Evolutionary conservation across 805 yeast genomes (phyloP).

Genomic region (Lipomyces spencermartinsiae): DNA sequence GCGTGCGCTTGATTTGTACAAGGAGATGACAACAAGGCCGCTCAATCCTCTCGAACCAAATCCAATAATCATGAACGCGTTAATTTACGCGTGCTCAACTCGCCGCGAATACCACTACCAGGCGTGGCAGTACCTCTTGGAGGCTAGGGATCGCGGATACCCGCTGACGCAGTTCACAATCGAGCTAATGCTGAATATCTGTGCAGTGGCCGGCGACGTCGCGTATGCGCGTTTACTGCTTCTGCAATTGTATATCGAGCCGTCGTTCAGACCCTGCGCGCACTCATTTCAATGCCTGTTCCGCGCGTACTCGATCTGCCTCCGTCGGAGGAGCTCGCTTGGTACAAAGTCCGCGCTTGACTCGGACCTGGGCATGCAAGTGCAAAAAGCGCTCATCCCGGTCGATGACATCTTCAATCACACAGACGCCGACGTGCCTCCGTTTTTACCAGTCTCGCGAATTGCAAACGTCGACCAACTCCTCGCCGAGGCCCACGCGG

Average conservation of each 20-base stretch:
- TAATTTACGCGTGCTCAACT: conserved; percentile 73
- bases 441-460: conserved; percentile 68
- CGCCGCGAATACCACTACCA: conserved; percentile 54
- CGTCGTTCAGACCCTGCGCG: conserved; percentile 43
- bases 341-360: conserved; percentile 6
- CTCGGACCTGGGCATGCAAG: conserved; percentile 8
- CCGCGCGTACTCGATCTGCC: conserved; percentile 43
- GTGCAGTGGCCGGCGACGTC: conserved; percentile 82
- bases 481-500: conserved; percentile 76
- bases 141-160: conserved; percentile 57
- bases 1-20: conserved; percentile 74
- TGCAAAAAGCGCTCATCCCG: conserved; percentile 22
- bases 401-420: conserved; percentile 9
- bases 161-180: conserved; percentile 53
- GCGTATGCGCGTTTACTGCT: conserved; percentile 67
- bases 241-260: conserved; percentile 42
- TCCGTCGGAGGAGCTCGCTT: conserved; percentile 1
- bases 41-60: conserved; percentile 50
- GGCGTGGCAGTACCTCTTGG: conserved; percentile 78
- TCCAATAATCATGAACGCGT: conserved; percentile 56
- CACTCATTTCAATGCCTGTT: conserved; percentile 45
- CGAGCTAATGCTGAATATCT: conserved; percentile 73
- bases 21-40: conserved; percentile 61
- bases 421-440: conserved; percentile 51
- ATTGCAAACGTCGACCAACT: conserved; percentile 54